Conservation (phyloP, 163 green algal species). For the Trebouxiophyceae sp. region DNA sequence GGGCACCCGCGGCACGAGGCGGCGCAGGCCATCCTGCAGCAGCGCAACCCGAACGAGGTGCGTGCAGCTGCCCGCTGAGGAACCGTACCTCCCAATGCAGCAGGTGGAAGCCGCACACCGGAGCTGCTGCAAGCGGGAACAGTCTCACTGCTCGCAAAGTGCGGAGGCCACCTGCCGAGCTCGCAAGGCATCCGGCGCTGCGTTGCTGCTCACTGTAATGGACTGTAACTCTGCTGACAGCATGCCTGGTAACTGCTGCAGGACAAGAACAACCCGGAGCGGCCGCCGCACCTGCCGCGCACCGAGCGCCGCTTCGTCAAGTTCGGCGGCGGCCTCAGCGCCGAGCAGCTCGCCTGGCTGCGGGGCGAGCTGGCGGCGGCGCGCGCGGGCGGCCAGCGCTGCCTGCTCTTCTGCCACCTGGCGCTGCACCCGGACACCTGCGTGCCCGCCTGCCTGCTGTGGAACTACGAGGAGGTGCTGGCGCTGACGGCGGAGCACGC, state of each 20-base stretch:
- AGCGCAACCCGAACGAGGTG: constrained; percentile 57
- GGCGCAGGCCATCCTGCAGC: constrained; percentile 38
- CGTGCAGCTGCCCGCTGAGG: no score
- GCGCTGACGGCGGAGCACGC: constrained; percentile 18
- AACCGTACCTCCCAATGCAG: no score
- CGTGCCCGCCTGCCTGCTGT: constrained; percentile 53
- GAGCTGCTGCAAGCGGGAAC: no score
- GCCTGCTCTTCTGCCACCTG: constrained; percentile 60
- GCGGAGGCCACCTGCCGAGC: no score
- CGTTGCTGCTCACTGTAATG: no score
- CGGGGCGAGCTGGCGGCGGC: constrained; percentile 30
- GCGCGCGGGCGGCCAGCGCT: constrained; percentile 24
- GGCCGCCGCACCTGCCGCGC: constrained; percentile 4
- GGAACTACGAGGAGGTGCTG: constrained; percentile 72
- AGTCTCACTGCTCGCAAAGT: no score
- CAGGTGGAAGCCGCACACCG: no score
- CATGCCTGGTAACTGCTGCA: no score
- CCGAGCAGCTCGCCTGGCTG: constrained; percentile 64
- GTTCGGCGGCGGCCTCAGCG: constrained; percentile 56
- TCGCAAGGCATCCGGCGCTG: no score
- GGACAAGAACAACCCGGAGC: constrained; percentile 63
- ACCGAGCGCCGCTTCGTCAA: constrained; percentile 55
- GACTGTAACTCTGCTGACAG: no score
- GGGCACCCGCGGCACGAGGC: constrained; percentile 46
- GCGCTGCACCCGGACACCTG: constrained; percentile 50